Percentiles rank a stretch among this genome's conserved stretches.
phyloP scores from a whole-genome alignment of 441 rosid genomes.

The Viola pubescens region DNA sequence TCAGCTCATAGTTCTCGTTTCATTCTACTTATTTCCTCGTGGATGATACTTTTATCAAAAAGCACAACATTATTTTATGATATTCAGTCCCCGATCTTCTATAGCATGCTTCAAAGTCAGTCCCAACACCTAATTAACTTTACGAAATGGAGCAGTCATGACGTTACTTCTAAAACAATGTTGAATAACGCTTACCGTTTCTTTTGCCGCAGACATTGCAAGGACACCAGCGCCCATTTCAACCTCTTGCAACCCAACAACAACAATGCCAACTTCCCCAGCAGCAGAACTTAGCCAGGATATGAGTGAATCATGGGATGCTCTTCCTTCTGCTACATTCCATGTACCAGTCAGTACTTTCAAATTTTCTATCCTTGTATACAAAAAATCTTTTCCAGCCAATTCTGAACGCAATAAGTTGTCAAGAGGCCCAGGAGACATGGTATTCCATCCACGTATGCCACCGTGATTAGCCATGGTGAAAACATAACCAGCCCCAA shows the following conservation, averaged over 20 bases:
- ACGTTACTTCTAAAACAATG: background rate
- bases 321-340: constrained; percentile 99
- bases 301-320: constrained; percentile 69
- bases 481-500: constrained; percentile 58
- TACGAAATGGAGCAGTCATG: background rate
- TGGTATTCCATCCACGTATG: constrained; percentile 81
- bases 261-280: constrained; percentile 77
- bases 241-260: constrained; percentile 97
- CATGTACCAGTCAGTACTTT: constrained; percentile 85
- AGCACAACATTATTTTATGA: too few relatives aligned
- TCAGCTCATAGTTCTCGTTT: too few relatives aligned
- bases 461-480: constrained; percentile 98
- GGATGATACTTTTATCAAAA: too few relatives aligned
- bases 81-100: too few relatives aligned
- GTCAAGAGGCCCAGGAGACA: constrained; percentile 87
- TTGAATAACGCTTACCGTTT: constrained; percentile 59
- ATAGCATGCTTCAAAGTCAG: too few relatives aligned
- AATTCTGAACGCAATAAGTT: constrained; percentile 59
- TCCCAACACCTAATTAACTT: too few relatives aligned
- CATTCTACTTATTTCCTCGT: too few relatives aligned
- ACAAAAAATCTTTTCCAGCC: constrained; percentile 51
- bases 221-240: constrained; percentile 99
- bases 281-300: constrained; percentile 87
- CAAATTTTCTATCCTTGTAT: constrained; percentile 56
- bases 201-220: constrained; percentile 99